phyloP scores from a whole-genome alignment of 2,329 filamentous ascomycete genomes.

The Exophiala lecanii-corni region DNA sequence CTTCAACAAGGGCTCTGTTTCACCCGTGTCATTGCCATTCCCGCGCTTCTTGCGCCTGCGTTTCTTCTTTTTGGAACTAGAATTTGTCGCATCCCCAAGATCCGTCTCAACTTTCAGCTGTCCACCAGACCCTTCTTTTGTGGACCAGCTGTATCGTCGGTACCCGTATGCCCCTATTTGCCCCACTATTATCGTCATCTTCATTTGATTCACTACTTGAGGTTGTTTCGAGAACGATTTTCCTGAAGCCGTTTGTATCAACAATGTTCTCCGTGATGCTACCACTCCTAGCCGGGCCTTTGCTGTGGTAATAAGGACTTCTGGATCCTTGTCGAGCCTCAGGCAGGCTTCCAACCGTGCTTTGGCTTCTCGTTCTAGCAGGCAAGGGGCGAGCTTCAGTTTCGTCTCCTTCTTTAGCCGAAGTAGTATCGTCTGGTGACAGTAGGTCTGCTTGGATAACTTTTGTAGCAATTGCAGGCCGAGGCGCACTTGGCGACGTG shows the following conservation, averaged over 20 bases:
- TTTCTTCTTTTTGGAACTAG: constrained; percentile 8
- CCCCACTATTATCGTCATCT: constrained; percentile 24
- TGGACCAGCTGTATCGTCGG: too few relatives aligned
- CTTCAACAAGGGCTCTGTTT: constrained; percentile 10
- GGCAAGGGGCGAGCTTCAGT: constrained; percentile 7
- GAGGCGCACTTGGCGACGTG: constrained; percentile 18
- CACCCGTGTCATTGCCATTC: constrained; percentile 2
- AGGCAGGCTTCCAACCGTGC: constrained; percentile 26
- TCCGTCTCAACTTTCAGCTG: not conserved
- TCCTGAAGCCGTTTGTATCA: constrained; percentile 67
- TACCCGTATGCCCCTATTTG: too few relatives aligned
- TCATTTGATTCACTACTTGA: constrained; percentile 49
- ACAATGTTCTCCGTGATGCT: constrained; percentile 77
- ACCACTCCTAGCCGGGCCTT: constrained; percentile 60
- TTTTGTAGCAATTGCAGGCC: constrained; percentile 24
- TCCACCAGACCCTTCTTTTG: too few relatives aligned
- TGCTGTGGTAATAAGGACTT: constrained; percentile 35
- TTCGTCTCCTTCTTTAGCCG: not conserved
- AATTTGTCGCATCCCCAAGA: not conserved
- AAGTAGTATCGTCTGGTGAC: not conserved
- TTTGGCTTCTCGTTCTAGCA: constrained; percentile 19
- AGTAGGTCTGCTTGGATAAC: constrained; percentile 25
- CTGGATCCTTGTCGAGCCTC: constrained; percentile 26
- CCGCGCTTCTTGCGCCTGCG: constrained; percentile 11
- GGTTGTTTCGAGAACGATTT: constrained; percentile 68